Percentiles rank a stretch among this genome's conserved stretches.
Evolutionary conservation across 148 eudicot genomes (phyloP).

Genomic region (Camellia granthamiana): DNA sequence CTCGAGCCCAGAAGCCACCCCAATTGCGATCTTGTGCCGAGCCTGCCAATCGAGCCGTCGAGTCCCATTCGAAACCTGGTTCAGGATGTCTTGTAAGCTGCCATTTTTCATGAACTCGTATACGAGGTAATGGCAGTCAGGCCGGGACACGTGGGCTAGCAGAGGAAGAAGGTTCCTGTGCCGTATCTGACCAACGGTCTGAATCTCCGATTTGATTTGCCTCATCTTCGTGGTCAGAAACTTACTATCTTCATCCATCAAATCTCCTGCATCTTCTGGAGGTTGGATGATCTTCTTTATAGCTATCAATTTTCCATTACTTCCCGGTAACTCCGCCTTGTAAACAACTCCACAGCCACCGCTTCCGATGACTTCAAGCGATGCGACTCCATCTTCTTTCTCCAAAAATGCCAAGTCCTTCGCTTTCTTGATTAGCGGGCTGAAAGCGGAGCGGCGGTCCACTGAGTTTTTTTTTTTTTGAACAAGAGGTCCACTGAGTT

Average conservation of each 20-base stretch:
- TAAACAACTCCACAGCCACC: slow-evolving; percentile 92
- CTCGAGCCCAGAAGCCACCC: slow-evolving; percentile 77
- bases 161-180: slow-evolving; percentile 79
- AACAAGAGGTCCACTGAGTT: too few relatives aligned
- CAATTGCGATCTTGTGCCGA: slow-evolving; percentile 53
- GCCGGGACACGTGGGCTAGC: slow-evolving; percentile 70
- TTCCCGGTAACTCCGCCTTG: slow-evolving; percentile 60
- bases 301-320: slow-evolving; percentile 65
- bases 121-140: slow-evolving; percentile 70
- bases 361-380: slow-evolving; percentile 49
- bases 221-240: slow-evolving; percentile 64
- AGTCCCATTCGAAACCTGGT: slow-evolving; percentile 30
- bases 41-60: slow-evolving; percentile 62
- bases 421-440: slow-evolving; percentile 68
- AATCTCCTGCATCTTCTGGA: slow-evolving; percentile 46
- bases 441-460: slow-evolving; percentile 41
- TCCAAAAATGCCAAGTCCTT: slow-evolving; percentile 72
- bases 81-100: slow-evolving; percentile 66
- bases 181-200: slow-evolving; percentile 73
- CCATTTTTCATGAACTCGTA: slow-evolving; percentile 95
- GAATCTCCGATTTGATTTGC: slow-evolving; percentile 70
- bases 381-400: slow-evolving; percentile 65
- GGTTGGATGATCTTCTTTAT: slow-evolving; percentile 67
- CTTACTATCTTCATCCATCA: slow-evolving; percentile 66
- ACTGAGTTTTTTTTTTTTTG: slow-evolving; percentile 19